Evolutionary conservation across 2,329 filamentous ascomycete genomes (phyloP), one percentile per base, ranked within the genome.

Genomic region (Beauveria bassiana): DNA sequence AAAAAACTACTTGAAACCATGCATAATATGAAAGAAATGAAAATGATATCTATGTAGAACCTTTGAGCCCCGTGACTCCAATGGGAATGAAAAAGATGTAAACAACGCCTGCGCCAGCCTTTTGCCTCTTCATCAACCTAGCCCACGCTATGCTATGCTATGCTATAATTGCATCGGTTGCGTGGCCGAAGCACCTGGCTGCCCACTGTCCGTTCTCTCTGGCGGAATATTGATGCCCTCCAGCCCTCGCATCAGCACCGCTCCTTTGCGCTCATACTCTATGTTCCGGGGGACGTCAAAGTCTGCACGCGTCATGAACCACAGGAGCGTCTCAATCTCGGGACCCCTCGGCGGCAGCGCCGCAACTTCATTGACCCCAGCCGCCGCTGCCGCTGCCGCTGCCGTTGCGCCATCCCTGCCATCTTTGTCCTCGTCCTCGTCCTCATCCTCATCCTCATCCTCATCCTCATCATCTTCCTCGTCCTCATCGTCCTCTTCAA

Each of bases 391-490:
- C n/a, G 66, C 66, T 12, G 63, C 65, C 28, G 67, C 66, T 1
- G 63, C 65, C 28, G 67, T 66, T 1, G 67, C 70, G n/a, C 72
- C 77, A 1, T 82, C 81, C 0, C 77, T 77, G 10, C 31, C 22
- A 22, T 22, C 22, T 22, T 22, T 22, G 22, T 22, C 22, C 22
- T 22, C 22, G 22, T 22, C 22, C 22, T 26, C 24, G 0, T 81
- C 81, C 0, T 80, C 81, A 0, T 81, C 81, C 1, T 82, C 81
- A 1, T 82, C 81, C 0, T 77, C 77, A 0, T 81, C 81, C 0
- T 81, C 81, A 0, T 81, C 81, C 0, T 83, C 83, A 0, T 83
- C 82, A 0, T 85, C 85, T 0, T 82, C 79, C 0, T 86, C 85
- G 2, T 83, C 82, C 0, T 79, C 78, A 0, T 78, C 76, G 1